These are phyloP conservation scores for Euphorbia peplus DNA, from an alignment of 345 rosid species.

Conservation along the genomic window DNA sequence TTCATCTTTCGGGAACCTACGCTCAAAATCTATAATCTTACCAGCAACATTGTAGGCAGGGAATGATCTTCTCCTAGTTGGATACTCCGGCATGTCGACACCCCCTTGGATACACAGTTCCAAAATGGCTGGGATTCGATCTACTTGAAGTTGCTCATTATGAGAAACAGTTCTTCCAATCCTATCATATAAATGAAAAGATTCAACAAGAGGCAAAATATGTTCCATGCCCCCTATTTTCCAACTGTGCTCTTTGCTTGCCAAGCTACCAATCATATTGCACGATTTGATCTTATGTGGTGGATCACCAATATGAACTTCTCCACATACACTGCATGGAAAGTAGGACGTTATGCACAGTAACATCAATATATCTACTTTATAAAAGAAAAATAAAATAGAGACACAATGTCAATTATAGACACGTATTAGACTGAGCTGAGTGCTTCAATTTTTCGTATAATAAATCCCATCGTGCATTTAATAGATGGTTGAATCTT, in stretches of 20 bases:
- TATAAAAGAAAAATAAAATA: not conserved
- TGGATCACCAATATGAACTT: slow-evolving; percentile 47
- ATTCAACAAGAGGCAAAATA: slow-evolving; percentile 40
- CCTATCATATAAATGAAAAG: slow-evolving; percentile 53
- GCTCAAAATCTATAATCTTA: slow-evolving; percentile 46
- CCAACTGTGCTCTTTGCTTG: slow-evolving; percentile 48
- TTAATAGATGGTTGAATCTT: not conserved
- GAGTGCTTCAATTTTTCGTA: not conserved
- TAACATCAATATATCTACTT: not conserved
- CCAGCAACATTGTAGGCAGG: slow-evolving; percentile 42
- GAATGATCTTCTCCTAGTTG: slow-evolving; percentile 42
- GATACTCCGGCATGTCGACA: slow-evolving; percentile 42
- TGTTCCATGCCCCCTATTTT: slow-evolving; percentile 32
- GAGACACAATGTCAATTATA: not conserved
- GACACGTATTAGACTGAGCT: not conserved
- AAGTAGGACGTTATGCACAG: not conserved
- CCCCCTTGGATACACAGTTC: slow-evolving; percentile 56
- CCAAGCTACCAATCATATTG: slow-evolving; percentile 32
- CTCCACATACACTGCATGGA: slow-evolving; percentile 40
- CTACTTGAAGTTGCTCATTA: slow-evolving; percentile 41
- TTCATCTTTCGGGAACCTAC: slow-evolving; percentile 45
- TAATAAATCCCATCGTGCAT: not conserved
- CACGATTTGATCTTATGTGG: slow-evolving; percentile 45
- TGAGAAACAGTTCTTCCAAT: slow-evolving; percentile 55
- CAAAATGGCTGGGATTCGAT: slow-evolving; percentile 46